Base-by-base conservation (phyloP, 129 eudicot genomes). In the Lactuca saligna region DNA sequence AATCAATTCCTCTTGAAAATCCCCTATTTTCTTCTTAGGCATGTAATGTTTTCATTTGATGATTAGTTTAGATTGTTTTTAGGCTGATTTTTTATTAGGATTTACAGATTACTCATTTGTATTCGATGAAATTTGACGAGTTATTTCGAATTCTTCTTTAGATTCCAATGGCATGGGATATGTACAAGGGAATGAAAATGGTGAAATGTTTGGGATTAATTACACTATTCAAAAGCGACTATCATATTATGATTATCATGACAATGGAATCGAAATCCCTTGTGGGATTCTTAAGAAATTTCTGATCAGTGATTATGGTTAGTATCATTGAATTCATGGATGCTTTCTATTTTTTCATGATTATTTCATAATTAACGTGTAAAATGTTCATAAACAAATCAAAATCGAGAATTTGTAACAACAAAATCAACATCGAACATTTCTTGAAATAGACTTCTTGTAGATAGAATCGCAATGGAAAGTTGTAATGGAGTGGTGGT, bases 21-120 rank as follows among this genome's bases (percentile, higher is more conserved):
- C 91, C 85, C 95, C 89, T 82, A 87, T 84, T 78, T 90, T 77
- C 53, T 86, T 90, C 85, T 75, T 83, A 62, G 96, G 96, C 86
- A 69, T 29, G 44, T 37, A 4, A 9, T 5, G 34, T 9, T 20
- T 1, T 33, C 31, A 6, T 63, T 42, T 8, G 11, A 63, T 59
- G 79, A 44, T 3, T 38, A 54, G 59, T 63, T 71, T 35, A 38
- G 32, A 46, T 46, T 75, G 42, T 64, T 39, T 41, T 12, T 54
- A n/a, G 5, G 12, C 0, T 46, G 15, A 46, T 9, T 53, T 12
- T 4, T 4, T n/a, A 8, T 9, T 11, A 3, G 37, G 9, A 41
- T 17, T 72, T 72, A 7, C 72, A 86, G 98, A 88, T 77, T 91
- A 91, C 61, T 48, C 55, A 72, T 66, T 17, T 69, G 98, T 79